A percentile compares a stretch with the other conserved stretches of the same genome.
Conservation (phyloP, 805 yeast genomes). For the Metschnikowia aberdeeniae region DNA sequence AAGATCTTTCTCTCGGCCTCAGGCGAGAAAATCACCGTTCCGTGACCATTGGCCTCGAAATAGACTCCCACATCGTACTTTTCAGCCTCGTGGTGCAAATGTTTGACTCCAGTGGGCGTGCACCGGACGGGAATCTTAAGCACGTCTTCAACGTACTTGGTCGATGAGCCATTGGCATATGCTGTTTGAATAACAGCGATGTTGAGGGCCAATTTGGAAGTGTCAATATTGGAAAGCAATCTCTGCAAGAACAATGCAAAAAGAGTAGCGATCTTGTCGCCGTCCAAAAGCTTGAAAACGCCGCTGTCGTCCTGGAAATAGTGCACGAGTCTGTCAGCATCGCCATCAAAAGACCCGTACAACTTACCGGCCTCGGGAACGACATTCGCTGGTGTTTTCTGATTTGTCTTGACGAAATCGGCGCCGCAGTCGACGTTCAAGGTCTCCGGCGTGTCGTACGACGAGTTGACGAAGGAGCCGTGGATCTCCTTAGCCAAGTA, state of each 20-base stretch:
- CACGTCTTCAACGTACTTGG: conserved; percentile 57
- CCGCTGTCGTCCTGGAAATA: conserved; percentile 47
- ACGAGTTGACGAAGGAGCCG: conserved; percentile 48
- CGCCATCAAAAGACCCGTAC: conserved; percentile 91
- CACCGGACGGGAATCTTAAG: conserved; percentile 76
- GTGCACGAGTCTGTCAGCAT: conserved; percentile 91
- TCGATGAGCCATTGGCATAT: conserved; percentile 92
- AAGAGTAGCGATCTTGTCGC: conserved; percentile 88
- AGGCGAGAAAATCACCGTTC: conserved; percentile 81
- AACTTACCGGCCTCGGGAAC: conserved; percentile 43
- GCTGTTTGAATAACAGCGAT: conserved; percentile 95
- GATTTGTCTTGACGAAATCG: conserved; percentile 89
- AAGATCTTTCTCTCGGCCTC: conserved; percentile 37
- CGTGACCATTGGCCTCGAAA: conserved; percentile 99
- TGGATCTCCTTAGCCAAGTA: conserved; percentile 40
- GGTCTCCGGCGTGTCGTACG: conserved; percentile 47
- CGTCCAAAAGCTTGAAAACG: conserved; percentile 67
- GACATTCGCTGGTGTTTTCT: conserved; percentile 65
- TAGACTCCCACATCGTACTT: conserved; percentile 87
- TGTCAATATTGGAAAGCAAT: conserved; percentile 43
- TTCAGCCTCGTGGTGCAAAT: conserved; percentile 87
- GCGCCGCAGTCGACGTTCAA: conserved; percentile 89
- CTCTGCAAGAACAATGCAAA: conserved; percentile 65
- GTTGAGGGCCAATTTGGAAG: conserved; percentile 41
- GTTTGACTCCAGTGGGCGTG: conserved; percentile 95